Evolutionary conservation across 2,329 filamentous ascomycete species (phyloP), one percentile per base, ranked within the genome.

Genomic region (Fusarium nelsonii): DNA sequence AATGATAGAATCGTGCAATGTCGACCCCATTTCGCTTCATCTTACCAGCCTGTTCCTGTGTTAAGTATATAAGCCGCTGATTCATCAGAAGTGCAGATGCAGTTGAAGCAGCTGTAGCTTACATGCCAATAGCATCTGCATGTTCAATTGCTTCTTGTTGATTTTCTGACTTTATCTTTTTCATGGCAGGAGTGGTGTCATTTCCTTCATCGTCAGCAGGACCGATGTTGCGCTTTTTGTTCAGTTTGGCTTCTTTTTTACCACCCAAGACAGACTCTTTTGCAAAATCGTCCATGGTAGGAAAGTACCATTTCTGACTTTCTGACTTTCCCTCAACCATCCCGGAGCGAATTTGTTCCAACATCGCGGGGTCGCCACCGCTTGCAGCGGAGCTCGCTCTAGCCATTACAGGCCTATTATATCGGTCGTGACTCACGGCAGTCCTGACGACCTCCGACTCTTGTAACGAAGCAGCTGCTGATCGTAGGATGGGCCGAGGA

Each of bases 401-500:
- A 8, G 58, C 55, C 30, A 58, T 60, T 8, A 72, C 65, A 16
- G 68, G 68, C 9, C 72, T 70, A 39, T 72, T 73, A 59, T 70
- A 74, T 57, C 72, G 73, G 40, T 44, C 74, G 26, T 74, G 70
- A 37, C 67, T 70, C 34, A 52, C 28, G 44, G 57, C 28, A 44
- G 43, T 14, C 41, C 54, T 53, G 15, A 23, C 36, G 33, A 52
- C 44, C 8, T 46, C 46, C 8, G 54, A 46, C 36, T 51, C 69
- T 30, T 73, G 58, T n/a, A 33, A 26, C 3, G 63, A 58, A n/a
- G 53, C 33, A 45, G 48, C 34, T 10, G 56, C 63, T n/a, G 57
- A 30, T 43, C 79, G 81, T 32, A 82, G 50, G 28, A 82, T 82
- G 2, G 80, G 78, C 2, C 75, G 77, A 8, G 78, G 75, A 15